Base-by-base conservation (phyloP, 2,329 filamentous ascomycete species). In the Aureobasidium sp. region DNA sequence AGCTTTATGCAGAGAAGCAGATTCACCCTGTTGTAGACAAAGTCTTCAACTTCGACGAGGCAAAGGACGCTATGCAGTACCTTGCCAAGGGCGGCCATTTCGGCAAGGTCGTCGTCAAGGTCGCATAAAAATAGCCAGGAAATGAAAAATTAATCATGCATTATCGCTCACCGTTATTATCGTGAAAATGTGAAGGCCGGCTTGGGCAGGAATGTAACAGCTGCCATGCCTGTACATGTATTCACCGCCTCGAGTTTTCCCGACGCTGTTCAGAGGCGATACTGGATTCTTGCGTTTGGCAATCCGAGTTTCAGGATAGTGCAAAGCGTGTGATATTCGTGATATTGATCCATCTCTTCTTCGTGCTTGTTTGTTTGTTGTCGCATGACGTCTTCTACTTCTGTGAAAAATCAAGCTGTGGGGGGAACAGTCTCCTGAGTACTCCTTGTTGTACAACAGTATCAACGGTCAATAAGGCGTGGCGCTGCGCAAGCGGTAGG, bases 1-100 rank as follows among this genome's bases (percentile, higher is more conserved):
- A 58, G 33, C 77, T 78, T 61, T 77, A 77, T 63, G 67, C 71
- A 1, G 67, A 72, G 58, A 74, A 77, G 63, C 55, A 72, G 63
- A 75, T 77, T 21, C 70, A 67, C 31, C 74, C 75, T 0, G 73
- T 77, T 1, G 69, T 78, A 1, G 75, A 77, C 60, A 68, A 66
- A 49, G 69, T 73, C 11, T 77, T 75, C 63, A 64, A 68, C 0
- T 78, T 78, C 61, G 71, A 75, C 1, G 61, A 76, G 57, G 70
- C 74, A 0, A 73, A 75, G 7, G 74, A 76, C 55, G 75, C 76
- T 0, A 64, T 78, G 37, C 67, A 75, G 51, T 74, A 71, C 64
- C 61, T 78, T 19, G 77, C 73, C 71, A 67, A 75, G 63, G 75
- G 75, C 0, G 73, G 69, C n/a, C 74, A 77, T 61, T 67, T 78